phyloP scores from a whole-genome alignment of 345 rosid genomes.

The Carallia pectinifolia region DNA sequence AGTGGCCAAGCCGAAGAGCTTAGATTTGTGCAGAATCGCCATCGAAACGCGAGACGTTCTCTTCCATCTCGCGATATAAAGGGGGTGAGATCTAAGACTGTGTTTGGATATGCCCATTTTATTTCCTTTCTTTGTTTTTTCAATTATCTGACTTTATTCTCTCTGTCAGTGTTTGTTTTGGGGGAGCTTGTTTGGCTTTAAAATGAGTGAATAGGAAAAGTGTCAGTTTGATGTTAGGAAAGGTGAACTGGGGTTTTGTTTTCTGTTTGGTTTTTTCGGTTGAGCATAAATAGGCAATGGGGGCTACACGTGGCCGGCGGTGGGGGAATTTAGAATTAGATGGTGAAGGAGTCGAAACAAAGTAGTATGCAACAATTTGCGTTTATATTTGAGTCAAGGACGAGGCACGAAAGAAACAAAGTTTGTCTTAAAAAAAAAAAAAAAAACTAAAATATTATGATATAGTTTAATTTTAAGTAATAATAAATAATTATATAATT shows the following conservation, averaged over 20 bases:
- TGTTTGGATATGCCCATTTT: not conserved
- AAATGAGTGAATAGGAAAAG: too few relatives aligned
- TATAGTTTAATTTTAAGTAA: too few relatives aligned
- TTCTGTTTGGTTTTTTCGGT: not conserved
- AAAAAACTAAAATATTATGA: not conserved
- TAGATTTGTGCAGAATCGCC: conserved; percentile 69
- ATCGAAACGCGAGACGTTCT: conserved; percentile 16
- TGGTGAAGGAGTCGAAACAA: not conserved
- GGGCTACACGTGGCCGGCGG: not conserved
- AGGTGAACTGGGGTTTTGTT: not conserved
- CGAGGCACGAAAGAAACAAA: not conserved
- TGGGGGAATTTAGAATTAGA: not conserved
- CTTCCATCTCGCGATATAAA: not conserved
- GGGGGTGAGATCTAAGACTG: conserved; percentile 4
- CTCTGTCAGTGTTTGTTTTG: not conserved
- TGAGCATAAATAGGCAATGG: too few relatives aligned
- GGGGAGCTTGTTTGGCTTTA: not conserved
- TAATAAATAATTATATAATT: too few relatives aligned
- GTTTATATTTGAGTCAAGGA: not conserved
- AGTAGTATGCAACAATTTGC: not conserved
- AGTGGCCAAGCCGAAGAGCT: conserved; percentile 51
- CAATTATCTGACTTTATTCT: not conserved
- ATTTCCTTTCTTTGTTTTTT: not conserved
- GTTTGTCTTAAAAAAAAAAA: not conserved
- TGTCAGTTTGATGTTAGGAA: too few relatives aligned